Evolutionary conservation across 768 basidiomycete genomes (phyloP), one percentile per base, ranked within the genome.

Genomic region (Mrakia frigida): DNA sequence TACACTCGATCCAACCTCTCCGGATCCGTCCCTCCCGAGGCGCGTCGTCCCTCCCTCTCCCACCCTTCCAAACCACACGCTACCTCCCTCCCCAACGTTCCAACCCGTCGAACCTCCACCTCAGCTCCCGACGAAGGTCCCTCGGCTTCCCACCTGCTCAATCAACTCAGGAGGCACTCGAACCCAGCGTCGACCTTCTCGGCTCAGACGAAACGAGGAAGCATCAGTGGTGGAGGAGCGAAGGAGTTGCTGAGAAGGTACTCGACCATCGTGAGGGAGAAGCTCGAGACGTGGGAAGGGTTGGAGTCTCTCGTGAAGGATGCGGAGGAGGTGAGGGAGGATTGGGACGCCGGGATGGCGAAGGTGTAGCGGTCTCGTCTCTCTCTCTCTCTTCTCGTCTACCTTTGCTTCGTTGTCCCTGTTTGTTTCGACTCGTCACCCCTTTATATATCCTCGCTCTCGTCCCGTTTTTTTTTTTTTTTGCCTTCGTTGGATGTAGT

Each of bases 261-360:
- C 53, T 72, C 70, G 53, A 56, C 52, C 28, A 56, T 72, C 6
- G 28, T 72, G 16, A 56, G 39, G 50, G 70, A 72, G 52, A 53
- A 50, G 46, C 50, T 72, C 52, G 70, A 72, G 4, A 33, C 46
- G 14, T 72, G 52, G 52, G 53, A 72, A 35, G 52, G 33, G 21
- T n/a, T 72, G 21, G 28, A 35, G 28, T 52, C 35, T 7, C 70
- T 72, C 33, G 70, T 72, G 28, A 72, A 53, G 53, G 70, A 72
- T 18, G 70, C 70, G 33, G 70, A 72, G 35, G 70, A 72, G 35
- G 70, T 72, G 18, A 68, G 65, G 65, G 39, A 39, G 37, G 65
- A 68, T 37, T 68, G 65, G 65, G 65, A 68, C 23, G 3, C 7
- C 21, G 65, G 65, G 11, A 68, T 68, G 65, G 65, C 37, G 37